These are phyloP conservation scores for Suillus weaverae DNA, from an alignment of 768 basidiomycete species.

Conservation along the genomic window DNA sequence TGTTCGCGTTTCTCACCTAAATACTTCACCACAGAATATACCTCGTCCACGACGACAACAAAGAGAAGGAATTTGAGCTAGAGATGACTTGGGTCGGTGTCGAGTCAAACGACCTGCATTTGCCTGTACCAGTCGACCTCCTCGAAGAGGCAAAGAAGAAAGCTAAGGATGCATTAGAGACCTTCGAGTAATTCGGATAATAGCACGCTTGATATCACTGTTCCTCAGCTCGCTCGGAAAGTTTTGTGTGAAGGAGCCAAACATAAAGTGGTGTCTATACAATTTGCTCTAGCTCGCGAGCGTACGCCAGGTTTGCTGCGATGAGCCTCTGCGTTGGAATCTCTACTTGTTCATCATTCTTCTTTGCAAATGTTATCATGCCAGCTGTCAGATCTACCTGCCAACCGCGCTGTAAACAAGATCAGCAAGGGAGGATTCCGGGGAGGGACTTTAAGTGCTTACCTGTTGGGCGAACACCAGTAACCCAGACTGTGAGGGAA, in stretches of 20 bases:
- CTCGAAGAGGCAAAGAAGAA: constrained; percentile 81
- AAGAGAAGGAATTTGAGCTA: constrained; percentile 97
- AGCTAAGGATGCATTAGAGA: constrained; percentile 84
- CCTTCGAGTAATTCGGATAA: constrained; percentile 44
- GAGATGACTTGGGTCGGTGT: constrained; percentile 96
- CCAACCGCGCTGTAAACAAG: constrained; percentile 69
- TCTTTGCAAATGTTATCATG: constrained; percentile 76
- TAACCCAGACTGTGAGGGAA: constrained; percentile 77
- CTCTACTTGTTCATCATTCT: constrained; percentile 78
- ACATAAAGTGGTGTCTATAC: constrained; percentile 48
- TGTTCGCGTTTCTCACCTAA: background rate
- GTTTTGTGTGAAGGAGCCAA: background rate
- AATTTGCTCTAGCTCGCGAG: constrained; percentile 88
- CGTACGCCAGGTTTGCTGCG: constrained; percentile 72
- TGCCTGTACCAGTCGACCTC: constrained; percentile 82
- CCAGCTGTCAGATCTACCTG: constrained; percentile 70
- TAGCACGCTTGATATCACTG: constrained; percentile 20
- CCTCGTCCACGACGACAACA: constrained; percentile 94
- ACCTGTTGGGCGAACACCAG: constrained; percentile 82
- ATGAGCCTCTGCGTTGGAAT: constrained; percentile 87
- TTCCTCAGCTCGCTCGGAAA: constrained; percentile 1
- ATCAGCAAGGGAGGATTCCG: background rate
- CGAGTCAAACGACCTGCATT: constrained; percentile 78
- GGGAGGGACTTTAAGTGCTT: constrained; percentile 19
- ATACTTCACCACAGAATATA: constrained; percentile 68